Evolutionary conservation across 768 basidiomycete species (phyloP).

Genomic region (Tylopilus sp.): DNA sequence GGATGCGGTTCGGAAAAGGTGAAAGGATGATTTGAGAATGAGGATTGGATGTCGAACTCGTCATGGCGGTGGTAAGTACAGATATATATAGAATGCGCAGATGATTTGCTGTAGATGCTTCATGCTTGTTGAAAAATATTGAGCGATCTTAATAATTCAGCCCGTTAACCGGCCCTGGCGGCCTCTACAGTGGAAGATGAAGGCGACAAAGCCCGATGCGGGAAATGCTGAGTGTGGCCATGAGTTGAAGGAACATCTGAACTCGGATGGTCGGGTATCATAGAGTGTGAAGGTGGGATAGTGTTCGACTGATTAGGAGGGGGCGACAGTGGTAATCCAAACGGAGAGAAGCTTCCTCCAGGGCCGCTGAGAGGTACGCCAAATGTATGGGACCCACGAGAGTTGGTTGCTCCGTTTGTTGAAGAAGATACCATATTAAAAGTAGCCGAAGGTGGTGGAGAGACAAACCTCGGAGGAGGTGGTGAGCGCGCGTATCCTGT

Average conservation of each 20-base stretch:
- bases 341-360: conserved; percentile 30
- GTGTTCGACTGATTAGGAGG: conserved; percentile 26
- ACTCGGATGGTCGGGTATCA: conserved; percentile 36
- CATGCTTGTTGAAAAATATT: conserved; percentile 38
- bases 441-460: conserved; percentile 29
- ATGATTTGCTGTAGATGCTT: conserved; percentile 39
- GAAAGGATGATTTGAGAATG: conserved; percentile 22
- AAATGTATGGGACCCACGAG: conserved; percentile 32
- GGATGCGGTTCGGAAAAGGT: conserved; percentile 27
- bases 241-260: conserved; percentile 29
- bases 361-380: conserved; percentile 29
- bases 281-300: conserved; percentile 31
- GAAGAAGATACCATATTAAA: conserved; percentile 29
- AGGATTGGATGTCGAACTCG: conserved; percentile 34
- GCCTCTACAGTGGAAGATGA: conserved; percentile 38
- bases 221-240: conserved; percentile 37
- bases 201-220: conserved; percentile 38
- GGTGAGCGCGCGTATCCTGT: conserved; percentile 33
- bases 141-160: conserved; percentile 37
- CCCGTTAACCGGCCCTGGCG: conserved; percentile 39
- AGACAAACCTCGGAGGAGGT: conserved; percentile 33
- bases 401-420: conserved; percentile 24
- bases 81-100: conserved; percentile 40
- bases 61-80: conserved; percentile 34
- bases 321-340: conserved; percentile 33